phyloP scores from a whole-genome alignment of 805 yeast genomes.

The Grigorovia yakushimaensis region DNA sequence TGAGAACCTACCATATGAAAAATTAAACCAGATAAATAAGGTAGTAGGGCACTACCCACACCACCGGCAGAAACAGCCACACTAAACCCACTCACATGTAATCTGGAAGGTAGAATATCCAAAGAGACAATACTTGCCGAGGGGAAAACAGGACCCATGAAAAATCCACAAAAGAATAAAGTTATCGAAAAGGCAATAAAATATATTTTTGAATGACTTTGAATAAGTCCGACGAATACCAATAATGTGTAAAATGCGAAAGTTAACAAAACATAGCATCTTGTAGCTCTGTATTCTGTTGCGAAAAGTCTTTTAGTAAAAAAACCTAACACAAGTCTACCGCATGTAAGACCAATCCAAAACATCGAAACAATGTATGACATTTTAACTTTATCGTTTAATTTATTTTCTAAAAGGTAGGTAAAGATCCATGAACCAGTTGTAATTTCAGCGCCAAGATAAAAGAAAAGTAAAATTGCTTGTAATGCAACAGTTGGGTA shows the following conservation, averaged over 20 bases:
- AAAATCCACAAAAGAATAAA: slow-evolving; percentile 43
- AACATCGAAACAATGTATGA: slow-evolving; percentile 61
- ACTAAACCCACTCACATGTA: slow-evolving; percentile 62
- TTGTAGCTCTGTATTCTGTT: slow-evolving; percentile 35
- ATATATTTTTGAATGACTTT: slow-evolving; percentile 11
- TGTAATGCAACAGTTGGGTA: slow-evolving; percentile 36
- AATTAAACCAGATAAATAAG: slow-evolving; percentile 48
- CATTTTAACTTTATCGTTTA: slow-evolving; percentile 37
- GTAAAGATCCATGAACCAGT: slow-evolving; percentile 67
- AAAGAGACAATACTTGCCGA: slow-evolving; percentile 59
- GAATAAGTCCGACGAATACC: slow-evolving; percentile 14
- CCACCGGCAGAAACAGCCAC: slow-evolving; percentile 73
- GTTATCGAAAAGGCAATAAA: slow-evolving; percentile 14
- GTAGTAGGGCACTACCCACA: slow-evolving; percentile 67
- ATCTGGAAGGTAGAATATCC: slow-evolving; percentile 48
- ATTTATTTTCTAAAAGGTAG: slow-evolving; percentile 45
- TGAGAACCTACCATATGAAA: slow-evolving; percentile 21
- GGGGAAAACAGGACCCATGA: slow-evolving; percentile 65
- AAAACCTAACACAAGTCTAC: slow-evolving; percentile 50
- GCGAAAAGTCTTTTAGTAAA: slow-evolving; percentile 39
- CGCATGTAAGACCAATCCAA: slow-evolving; percentile 63
- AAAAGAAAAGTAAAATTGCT: slow-evolving; percentile 46
- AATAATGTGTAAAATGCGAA: slow-evolving; percentile 29
- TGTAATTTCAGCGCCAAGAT: slow-evolving; percentile 61
- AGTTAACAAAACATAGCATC: slow-evolving; percentile 27